Conservation (phyloP, 495 filamentous ascomycete genomes). For the Annulohypoxylon nitens region DNA sequence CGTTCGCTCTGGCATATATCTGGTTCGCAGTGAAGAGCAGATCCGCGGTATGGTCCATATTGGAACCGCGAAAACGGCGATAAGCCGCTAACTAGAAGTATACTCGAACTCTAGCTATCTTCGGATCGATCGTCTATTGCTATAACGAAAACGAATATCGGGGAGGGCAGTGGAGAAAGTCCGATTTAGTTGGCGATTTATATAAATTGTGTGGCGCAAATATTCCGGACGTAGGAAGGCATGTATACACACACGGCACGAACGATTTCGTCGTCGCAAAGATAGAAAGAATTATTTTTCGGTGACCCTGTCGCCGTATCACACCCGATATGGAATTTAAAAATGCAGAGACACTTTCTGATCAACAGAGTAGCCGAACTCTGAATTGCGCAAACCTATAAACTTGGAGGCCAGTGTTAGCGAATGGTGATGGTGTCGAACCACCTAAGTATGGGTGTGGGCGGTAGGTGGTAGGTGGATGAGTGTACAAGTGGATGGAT, state of each 20-base stretch:
- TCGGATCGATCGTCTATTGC: slow-evolving; percentile 23
- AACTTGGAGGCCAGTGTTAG: slow-evolving; percentile 6
- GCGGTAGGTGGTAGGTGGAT: too few species aligned
- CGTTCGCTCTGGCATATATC: slow-evolving; percentile 58
- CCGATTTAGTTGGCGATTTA: slow-evolving; percentile 10
- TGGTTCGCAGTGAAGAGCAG: slow-evolving; percentile 57
- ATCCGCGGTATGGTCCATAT: slow-evolving; percentile 59
- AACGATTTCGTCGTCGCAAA: slow-evolving; percentile 10
- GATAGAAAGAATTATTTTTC: neutral
- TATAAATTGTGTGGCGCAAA: slow-evolving; percentile 19
- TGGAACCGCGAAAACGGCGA: slow-evolving; percentile 35
- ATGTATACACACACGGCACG: slow-evolving; percentile 6
- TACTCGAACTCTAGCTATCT: slow-evolving; percentile 12
- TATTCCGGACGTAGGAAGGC: slow-evolving; percentile 25
- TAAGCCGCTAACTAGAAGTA: slow-evolving; percentile 20
- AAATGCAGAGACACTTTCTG: slow-evolving; percentile 11
- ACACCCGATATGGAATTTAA: slow-evolving; percentile 4
- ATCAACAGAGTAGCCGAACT: slow-evolving; percentile 16
- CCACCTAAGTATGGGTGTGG: neutral
- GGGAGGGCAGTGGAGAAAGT: neutral
- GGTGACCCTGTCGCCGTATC: slow-evolving; percentile 7
- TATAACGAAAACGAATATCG: neutral
- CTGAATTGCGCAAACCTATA: slow-evolving; percentile 6
- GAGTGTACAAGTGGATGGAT: neutral
- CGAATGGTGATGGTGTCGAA: slow-evolving; percentile 12